Conservation (phyloP, 352 stramenopile genomes). For the Phytophthora kernoviae region DNA sequence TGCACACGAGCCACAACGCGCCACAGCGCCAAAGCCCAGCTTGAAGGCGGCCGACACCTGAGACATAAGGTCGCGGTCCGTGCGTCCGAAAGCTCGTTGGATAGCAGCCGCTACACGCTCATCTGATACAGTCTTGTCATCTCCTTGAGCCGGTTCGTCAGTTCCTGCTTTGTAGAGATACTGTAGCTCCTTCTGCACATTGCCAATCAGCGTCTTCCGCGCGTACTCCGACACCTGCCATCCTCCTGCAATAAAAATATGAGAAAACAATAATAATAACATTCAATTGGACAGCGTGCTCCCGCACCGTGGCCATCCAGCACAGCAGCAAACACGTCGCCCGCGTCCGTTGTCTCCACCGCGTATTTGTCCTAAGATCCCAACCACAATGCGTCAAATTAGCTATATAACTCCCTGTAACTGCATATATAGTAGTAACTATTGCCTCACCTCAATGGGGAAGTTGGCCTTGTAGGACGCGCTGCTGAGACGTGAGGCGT, state of each 20-base stretch:
- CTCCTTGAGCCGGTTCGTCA: slow-evolving; percentile 25
- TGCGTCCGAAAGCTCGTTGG: slow-evolving; percentile 83
- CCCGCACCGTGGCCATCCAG: slow-evolving; percentile 89
- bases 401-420: background rate
- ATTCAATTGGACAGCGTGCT: background rate
- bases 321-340: slow-evolving; percentile 87
- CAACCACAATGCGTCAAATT: background rate
- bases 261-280: slow-evolving; percentile 1
- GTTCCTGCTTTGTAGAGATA: slow-evolving; percentile 48
- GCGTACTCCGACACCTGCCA: slow-evolving; percentile 94
- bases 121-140: slow-evolving; percentile 40
- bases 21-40: slow-evolving; percentile 90
- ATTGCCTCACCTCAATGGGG: slow-evolving; percentile 51
- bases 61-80: slow-evolving; percentile 85
- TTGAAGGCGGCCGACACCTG: slow-evolving; percentile 88
- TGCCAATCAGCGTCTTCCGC: slow-evolving; percentile 73
- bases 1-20: slow-evolving; percentile 87
- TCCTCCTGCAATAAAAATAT: slow-evolving; percentile 51
- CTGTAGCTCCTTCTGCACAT: slow-evolving; percentile 76
- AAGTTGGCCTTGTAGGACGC: slow-evolving; percentile 74
- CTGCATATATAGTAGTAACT: background rate
- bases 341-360: slow-evolving; percentile 64
- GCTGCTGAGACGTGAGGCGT: slow-evolving; percentile 51
- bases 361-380: slow-evolving; percentile 77
- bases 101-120: slow-evolving; percentile 71